Conservation (phyloP, 495 filamentous ascomycete genomes). For the Astrothelium macrocarpum region DNA sequence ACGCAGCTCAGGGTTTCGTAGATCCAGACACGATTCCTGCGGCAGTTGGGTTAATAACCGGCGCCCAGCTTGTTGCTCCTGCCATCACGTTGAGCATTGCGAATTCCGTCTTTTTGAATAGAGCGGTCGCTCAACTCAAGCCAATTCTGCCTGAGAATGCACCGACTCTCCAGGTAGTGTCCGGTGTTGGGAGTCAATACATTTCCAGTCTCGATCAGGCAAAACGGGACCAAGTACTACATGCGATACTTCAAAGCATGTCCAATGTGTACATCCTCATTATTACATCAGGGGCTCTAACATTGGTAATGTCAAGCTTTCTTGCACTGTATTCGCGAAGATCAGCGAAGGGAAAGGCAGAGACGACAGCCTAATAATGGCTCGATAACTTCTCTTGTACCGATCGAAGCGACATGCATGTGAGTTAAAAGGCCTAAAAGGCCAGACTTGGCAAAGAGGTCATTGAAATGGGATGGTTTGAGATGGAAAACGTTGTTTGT, state of each 20-base stretch:
- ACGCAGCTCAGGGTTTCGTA: slow-evolving; percentile 24
- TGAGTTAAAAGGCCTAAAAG: too few species aligned
- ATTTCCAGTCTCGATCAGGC: not conserved
- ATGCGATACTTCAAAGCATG: not conserved
- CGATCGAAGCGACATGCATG: too few species aligned
- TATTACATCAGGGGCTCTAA: not conserved
- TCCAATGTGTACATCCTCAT: not conserved
- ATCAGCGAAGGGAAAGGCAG: not conserved
- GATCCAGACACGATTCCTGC: not conserved
- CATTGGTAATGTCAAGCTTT: not conserved
- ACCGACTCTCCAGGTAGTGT: not conserved
- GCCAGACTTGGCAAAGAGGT: too few species aligned
- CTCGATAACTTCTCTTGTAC: too few species aligned
- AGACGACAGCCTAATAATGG: not conserved
- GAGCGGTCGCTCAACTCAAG: not conserved
- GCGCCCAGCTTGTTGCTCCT: slow-evolving; percentile 1
- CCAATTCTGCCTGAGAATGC: not conserved
- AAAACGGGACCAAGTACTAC: not conserved
- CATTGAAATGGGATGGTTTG: too few species aligned
- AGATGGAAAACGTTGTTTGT: too few species aligned
- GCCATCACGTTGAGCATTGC: not conserved
- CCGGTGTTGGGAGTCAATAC: not conserved
- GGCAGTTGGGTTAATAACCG: not conserved
- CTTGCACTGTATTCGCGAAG: not conserved
- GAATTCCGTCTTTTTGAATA: slow-evolving; percentile 3